Evolutionary conservation across 1,284 basidiomycete species (phyloP), one percentile per base, ranked within the genome.

Genomic region (Trichosporon asahii): DNA sequence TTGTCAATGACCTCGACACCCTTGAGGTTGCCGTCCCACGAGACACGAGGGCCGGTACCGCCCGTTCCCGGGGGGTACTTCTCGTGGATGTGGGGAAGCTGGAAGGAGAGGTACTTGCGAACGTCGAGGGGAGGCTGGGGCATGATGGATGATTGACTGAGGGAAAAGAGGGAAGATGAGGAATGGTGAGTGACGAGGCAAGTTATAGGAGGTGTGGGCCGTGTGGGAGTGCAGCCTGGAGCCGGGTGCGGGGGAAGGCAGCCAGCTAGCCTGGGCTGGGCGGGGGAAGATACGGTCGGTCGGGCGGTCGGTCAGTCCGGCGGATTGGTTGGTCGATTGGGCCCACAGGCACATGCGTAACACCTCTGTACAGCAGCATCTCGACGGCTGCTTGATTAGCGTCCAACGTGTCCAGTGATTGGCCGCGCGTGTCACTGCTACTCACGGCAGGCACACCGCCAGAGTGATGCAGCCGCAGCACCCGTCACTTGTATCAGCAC

Each of bases 41-140:
- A 72, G 14, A 75, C 73, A 63, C 81, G 76, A 12, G 80, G 78
- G 27, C 81, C 81, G 23, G 82, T 84, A 21, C 81, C 82, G 49
- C 83, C 83, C n/a, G 81, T 80, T 18, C 82, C 79, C 61, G 78
- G 81, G 15, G 80, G 84, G 73, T 80, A 84, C 73, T 77, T 76
- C 72, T 82, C 84, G 66, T 73, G 69, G 68, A 81, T 72, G 44
- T 69, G 71, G 33, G 77, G 82, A 37, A 81, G 78, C 46, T 74
- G 75, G 27, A 75, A 74, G 49, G 74, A 64, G 69, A 84, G 75
- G 76, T 84, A 85, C 68, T 82, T 79, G 60, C 76, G 71, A 66
- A 85, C 74, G 64, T 81, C 75, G 72, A 85, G 72, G 6, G 81
- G 75, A 35, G 83, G 82, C 74, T 85, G 84, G 57, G 84, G 84